Base-by-base conservation (phyloP, 352 stramenopile species). In the Blastocystis sp. region DNA sequence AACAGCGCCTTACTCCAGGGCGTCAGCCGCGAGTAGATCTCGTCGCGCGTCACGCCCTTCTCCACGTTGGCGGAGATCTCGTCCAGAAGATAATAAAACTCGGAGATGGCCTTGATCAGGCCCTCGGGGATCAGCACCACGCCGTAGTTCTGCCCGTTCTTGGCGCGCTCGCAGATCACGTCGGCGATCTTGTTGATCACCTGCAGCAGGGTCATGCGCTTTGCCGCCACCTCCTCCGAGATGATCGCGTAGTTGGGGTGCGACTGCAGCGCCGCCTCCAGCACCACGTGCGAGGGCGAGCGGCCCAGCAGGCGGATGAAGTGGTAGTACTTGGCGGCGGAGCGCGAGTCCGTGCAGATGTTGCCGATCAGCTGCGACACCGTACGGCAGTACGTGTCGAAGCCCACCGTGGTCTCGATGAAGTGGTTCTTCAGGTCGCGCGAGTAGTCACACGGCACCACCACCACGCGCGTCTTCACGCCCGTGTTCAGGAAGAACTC, bases 251-350 rank as follows among this genome's bases (percentile, higher is more conserved):
- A 74, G 71, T 92, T 92, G 14, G 91, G 90, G 53, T 91, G 89
- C n/a, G 90, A 91, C 89, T 92, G 89, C 78, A 92, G 79, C 40
- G 90, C 91, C 17, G 84, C 65, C 71, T 92, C 90, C 34, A 92
- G 82, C 21, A 89, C 89, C 70, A 92, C 91, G 78, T 92, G 89
- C 61, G 78, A 90, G 28, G 90, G 90, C n/a, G 40, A 52, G 65
- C 88, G 80, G 40, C 90, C 90, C 90, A 92, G 91, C 59, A 92
- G 64, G 45, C 90, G 76, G 77, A 92, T 90, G 88, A 92, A 92
- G 70, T 92, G 91, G 87, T 90, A 92, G 89, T 92, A 92, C 82
- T 92, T 92, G 11, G 89, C 76, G 17, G 90, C 90, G 45, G 79
- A 90, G 28, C 87, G 88, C 10, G 90, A 90, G 61, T 92, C 90